These are phyloP conservation scores for Podaxis sp. DNA, from an alignment of 768 basidiomycete genomes.

Conservation along the genomic window DNA sequence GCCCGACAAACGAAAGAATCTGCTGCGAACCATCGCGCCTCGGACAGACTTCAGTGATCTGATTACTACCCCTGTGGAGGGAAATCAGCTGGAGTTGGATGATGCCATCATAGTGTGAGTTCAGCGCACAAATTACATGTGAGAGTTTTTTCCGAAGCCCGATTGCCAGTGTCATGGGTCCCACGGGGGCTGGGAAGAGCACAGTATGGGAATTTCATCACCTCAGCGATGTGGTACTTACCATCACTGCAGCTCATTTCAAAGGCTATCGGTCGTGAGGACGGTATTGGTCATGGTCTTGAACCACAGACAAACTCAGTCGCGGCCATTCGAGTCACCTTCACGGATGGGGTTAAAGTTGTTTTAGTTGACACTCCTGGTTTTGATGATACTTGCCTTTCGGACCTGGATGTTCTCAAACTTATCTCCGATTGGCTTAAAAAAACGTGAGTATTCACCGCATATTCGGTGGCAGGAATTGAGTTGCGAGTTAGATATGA, in stretches of 20 bases:
- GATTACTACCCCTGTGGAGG: background rate
- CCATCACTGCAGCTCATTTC: background rate
- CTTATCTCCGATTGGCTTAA: constrained; percentile 25
- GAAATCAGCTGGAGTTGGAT: background rate
- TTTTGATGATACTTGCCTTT: constrained; percentile 23
- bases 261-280: background rate
- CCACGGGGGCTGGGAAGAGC: constrained; percentile 10
- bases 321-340: background rate
- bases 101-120: constrained; percentile 6
- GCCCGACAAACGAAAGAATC: background rate
- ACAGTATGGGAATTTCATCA: background rate
- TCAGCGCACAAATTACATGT: too few relatives aligned
- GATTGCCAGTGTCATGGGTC: constrained; percentile 5
- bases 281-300: background rate
- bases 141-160: background rate
- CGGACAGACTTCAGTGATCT: background rate
- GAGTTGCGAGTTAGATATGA: background rate
- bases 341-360: background rate
- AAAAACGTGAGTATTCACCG: constrained; percentile 19
- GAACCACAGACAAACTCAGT: background rate
- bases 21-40: background rate
- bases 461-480: background rate
- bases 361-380: constrained; percentile 11
- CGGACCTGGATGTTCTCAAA: constrained; percentile 24
- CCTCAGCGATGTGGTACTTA: background rate